These are phyloP conservation scores for Nakataea oryzae DNA, from an alignment of 2,329 filamentous ascomycete species.

Conservation along the genomic window DNA sequence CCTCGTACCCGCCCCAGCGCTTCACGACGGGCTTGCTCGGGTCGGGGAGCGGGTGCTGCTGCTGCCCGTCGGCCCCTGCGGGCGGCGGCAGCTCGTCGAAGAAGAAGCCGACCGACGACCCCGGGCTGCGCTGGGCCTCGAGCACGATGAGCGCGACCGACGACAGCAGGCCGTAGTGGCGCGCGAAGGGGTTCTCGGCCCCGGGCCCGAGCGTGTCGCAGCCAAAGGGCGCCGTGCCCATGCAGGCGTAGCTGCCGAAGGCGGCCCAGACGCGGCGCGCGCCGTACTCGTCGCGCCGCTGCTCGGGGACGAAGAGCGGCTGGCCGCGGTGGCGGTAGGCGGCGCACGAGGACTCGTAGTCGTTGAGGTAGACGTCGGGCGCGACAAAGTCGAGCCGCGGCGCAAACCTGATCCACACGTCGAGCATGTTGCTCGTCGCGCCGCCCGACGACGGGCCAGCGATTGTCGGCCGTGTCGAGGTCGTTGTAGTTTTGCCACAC, in stretches of 20 bases:
- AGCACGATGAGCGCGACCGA: slow-evolving; percentile 11
- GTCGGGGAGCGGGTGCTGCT: not conserved
- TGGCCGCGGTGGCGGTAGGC: slow-evolving; percentile 31
- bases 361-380: slow-evolving; percentile 30
- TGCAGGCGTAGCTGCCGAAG: slow-evolving; percentile 17
- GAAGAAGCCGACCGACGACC: slow-evolving; percentile 20
- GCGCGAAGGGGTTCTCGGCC: slow-evolving; percentile 14
- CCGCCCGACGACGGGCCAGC: slow-evolving; percentile 37
- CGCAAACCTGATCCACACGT: slow-evolving; percentile 31
- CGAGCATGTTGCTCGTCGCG: slow-evolving; percentile 26
- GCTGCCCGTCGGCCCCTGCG: not conserved
- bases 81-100: slow-evolving; percentile 14
- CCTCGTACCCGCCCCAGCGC: slow-evolving; percentile 18
- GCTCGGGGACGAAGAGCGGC: slow-evolving; percentile 40
- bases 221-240: slow-evolving; percentile 23
- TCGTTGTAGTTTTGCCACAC: slow-evolving; percentile 23
- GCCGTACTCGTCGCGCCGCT: slow-evolving; percentile 35
- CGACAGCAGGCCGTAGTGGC: slow-evolving; percentile 23
- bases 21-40: slow-evolving; percentile 14
- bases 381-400: slow-evolving; percentile 32
- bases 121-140: slow-evolving; percentile 23
- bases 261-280: slow-evolving; percentile 29
- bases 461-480: slow-evolving; percentile 26
- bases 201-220: slow-evolving; percentile 15
- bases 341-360: slow-evolving; percentile 29